Base-by-base conservation (phyloP, 768 basidiomycete species). In the Omphalotus guepiniiformis region DNA sequence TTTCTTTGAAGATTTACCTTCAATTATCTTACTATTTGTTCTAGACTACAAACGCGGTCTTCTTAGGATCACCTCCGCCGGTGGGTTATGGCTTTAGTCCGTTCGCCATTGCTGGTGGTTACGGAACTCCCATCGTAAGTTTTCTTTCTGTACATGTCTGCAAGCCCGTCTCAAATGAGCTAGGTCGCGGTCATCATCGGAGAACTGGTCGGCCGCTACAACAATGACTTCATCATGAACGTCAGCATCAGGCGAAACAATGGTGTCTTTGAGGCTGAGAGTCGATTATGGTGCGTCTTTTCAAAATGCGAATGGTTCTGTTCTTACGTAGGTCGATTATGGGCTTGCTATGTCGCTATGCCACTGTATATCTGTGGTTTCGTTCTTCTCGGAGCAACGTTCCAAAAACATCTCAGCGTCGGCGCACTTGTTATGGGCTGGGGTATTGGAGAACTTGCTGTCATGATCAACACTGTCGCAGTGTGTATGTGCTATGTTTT, bases 301-400 rank as follows among this genome's bases (percentile, higher is more conserved):
- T 44, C 4, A 18, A 9, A 15, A 22, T 26, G 12, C 16, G 15
- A 22, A 6, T 42, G 21, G 39, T 39, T 9, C 32, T 16, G 8
- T 26, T 23, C 3, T 12, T 26, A n/a, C 7, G 15, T 32, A 32
- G 12, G 15, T 26, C 3, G 6, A 22, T 35, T 12, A 35, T 82
- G 82, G 82, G 71, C 79, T 1, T 78, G 75, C 53, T 85, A 85
- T 55, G 58, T 81, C 35, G 83, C 76, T 0, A 58, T 83, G 9
- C 73, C 74, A 1, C 61, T 85, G n/a, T 83, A 79, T 57, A 66
- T 86, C 40, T 74, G 69, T 37, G 83, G 83, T 3, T 83, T 83
- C 54, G 65, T 83, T 30, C 59, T 76, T 1, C 67, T 86, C 4
- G 83, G 82, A 4, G 75, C 72, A 0, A 63, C 74, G 3, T 61